These are phyloP conservation scores for Alternaria triticimaculans DNA, from an alignment of 2,329 filamentous ascomycete genomes.

Conservation along the genomic window DNA sequence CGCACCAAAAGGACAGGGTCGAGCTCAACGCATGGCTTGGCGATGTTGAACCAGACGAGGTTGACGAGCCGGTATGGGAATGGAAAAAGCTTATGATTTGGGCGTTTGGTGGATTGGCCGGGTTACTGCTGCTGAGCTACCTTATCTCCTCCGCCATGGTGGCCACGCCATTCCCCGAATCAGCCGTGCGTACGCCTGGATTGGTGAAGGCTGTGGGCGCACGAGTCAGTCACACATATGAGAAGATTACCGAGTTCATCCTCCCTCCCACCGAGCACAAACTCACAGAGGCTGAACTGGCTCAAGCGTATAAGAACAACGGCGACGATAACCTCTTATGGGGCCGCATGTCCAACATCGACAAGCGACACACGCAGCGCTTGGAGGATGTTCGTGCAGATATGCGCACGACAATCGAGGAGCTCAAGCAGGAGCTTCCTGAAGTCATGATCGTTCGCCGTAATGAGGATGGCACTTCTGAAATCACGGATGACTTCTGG, in stretches of 20 bases:
- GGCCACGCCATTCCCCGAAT: slow-evolving; percentile 7
- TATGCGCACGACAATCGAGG: slow-evolving; percentile 22
- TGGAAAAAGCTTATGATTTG: slow-evolving; percentile 16
- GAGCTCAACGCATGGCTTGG: slow-evolving; percentile 29
- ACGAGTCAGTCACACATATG: slow-evolving; percentile 24
- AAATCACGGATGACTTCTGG: slow-evolving; percentile 70
- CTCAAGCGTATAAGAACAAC: slow-evolving; percentile 5
- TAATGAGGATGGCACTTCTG: slow-evolving; percentile 58
- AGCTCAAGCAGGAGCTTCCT: slow-evolving; percentile 55
- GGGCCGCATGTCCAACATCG: slow-evolving; percentile 24
- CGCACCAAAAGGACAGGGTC: slow-evolving; percentile 13
- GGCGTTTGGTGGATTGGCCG: slow-evolving; percentile 17
- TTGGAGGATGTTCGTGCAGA: slow-evolving; percentile 22
- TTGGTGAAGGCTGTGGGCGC: slow-evolving; percentile 18
- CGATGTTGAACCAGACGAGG: slow-evolving; percentile 14
- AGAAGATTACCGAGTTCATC: slow-evolving; percentile 23
- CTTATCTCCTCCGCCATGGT: slow-evolving; percentile 4
- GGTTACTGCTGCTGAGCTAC: slow-evolving; percentile 1
- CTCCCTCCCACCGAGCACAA: slow-evolving; percentile 16
- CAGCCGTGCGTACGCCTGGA: slow-evolving; percentile 10
- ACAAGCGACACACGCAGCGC: slow-evolving; percentile 14
- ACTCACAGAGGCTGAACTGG: not conserved
- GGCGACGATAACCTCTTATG: slow-evolving; percentile 24
- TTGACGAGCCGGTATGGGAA: slow-evolving; percentile 24
- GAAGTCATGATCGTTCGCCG: slow-evolving; percentile 63